Conservation (phyloP, 208 protist genomes). For the Leishmania mexicana region DNA sequence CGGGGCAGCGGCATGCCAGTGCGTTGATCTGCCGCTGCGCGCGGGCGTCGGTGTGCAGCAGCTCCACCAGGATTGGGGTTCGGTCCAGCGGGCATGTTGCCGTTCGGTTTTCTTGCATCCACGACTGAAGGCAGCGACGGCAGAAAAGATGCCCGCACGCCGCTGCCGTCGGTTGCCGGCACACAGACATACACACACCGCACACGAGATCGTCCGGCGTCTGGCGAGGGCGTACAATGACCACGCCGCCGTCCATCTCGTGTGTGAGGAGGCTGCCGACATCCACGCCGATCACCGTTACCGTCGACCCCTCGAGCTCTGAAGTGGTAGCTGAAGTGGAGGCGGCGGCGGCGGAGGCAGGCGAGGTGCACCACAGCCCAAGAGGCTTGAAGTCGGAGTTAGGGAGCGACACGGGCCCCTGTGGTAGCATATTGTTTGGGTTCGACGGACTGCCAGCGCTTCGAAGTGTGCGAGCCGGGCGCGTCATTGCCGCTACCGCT, state of each 20-base stretch:
- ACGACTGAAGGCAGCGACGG: conserved; percentile 14
- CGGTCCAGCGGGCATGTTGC: conserved; percentile 14
- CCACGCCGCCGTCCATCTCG: conserved; percentile 12
- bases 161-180: conserved; percentile 9
- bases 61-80: conserved; percentile 1
- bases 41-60: conserved; percentile 13
- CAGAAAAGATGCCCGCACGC: conserved; percentile 20
- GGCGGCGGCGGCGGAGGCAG: neutral
- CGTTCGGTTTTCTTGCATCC: conserved; percentile 5
- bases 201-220: conserved; percentile 13
- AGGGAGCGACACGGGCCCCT: neutral
- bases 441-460: neutral
- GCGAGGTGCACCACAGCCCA: neutral
- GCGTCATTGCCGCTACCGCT: neutral
- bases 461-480: neutral
- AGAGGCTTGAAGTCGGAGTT: neutral
- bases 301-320: neutral
- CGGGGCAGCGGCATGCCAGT: conserved; percentile 10
- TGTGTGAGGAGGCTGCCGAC: conserved; percentile 12
- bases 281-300: neutral
- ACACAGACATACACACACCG: conserved; percentile 19
- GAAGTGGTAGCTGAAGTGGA: neutral
- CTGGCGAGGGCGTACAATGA: conserved; percentile 6
- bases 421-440: neutral
- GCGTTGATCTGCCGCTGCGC: conserved; percentile 23